Conservation (phyloP, 495 filamentous ascomycete genomes). For the Beverwykella pulmonaria region DNA sequence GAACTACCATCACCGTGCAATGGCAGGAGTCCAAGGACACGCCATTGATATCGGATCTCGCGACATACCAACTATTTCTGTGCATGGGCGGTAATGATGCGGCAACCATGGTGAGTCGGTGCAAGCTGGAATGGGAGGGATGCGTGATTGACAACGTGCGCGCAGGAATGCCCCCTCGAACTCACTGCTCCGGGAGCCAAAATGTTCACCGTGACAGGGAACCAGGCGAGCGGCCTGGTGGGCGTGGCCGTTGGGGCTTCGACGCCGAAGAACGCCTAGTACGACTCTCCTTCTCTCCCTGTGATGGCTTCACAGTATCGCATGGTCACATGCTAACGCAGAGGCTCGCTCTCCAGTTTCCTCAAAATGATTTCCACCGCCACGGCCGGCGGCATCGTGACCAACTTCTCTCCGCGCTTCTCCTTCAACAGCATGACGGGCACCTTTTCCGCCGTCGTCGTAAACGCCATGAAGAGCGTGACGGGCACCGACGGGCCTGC, state of each 20-base stretch:
- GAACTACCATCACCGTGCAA: slow-evolving; percentile 54
- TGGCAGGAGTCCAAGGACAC: slow-evolving; percentile 62
- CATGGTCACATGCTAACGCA: background rate
- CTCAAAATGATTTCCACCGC: slow-evolving; percentile 63
- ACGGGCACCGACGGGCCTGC: slow-evolving; percentile 52
- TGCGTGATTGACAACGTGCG: background rate
- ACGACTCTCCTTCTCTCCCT: slow-evolving; percentile 34
- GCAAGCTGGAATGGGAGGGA: background rate
- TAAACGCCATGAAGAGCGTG: slow-evolving; percentile 49
- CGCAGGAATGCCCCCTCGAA: background rate
- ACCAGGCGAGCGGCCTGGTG: slow-evolving; percentile 56
- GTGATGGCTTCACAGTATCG: background rate
- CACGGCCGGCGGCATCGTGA: slow-evolving; percentile 54
- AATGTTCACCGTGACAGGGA: slow-evolving; percentile 53
- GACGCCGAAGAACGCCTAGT: slow-evolving; percentile 62
- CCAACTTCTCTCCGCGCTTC: slow-evolving; percentile 67
- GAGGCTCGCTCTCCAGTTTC: slow-evolving; percentile 53
- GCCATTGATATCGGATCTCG: slow-evolving; percentile 56
- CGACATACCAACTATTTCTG: slow-evolving; percentile 63
- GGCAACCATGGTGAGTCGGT: slow-evolving; percentile 46
- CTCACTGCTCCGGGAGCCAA: background rate
- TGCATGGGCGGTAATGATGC: slow-evolving; percentile 64
- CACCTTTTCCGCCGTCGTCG: slow-evolving; percentile 54
- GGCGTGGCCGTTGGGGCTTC: slow-evolving; percentile 51
- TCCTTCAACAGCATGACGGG: slow-evolving; percentile 69